phyloP scores from a whole-genome alignment of 805 yeast genomes.

The Wickerhamiella lipophila region DNA sequence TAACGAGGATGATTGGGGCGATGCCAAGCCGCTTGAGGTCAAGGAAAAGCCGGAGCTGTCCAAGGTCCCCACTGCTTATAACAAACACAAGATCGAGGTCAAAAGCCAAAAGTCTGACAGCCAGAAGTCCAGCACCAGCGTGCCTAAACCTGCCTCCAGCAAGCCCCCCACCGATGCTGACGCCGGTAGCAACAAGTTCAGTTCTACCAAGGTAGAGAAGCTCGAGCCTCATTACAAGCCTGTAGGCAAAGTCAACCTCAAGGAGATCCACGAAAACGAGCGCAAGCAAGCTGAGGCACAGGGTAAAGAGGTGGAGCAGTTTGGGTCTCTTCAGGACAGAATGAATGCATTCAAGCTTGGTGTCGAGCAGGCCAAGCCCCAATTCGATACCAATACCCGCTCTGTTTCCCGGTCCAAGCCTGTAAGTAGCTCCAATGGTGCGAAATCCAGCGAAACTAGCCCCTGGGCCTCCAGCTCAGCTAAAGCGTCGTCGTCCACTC shows the following conservation, averaged over 20 bases:
- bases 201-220: constrained; percentile 27
- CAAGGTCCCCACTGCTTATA: constrained; percentile 48
- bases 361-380: constrained; percentile 21
- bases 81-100: constrained; percentile 46
- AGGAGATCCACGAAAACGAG: constrained; percentile 33
- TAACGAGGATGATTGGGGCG: constrained; percentile 61
- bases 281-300: constrained; percentile 17
- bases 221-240: constrained; percentile 44
- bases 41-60: constrained; percentile 23
- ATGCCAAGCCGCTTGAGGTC: constrained; percentile 35
- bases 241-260: constrained; percentile 46
- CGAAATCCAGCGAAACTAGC: constrained; percentile 18
- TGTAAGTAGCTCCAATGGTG: constrained; percentile 4
- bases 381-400: constrained; percentile 26
- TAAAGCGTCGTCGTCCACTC: constrained; percentile 1
- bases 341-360: constrained; percentile 24
- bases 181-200: constrained; percentile 23
- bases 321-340: constrained; percentile 21
- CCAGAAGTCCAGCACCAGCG: constrained; percentile 4
- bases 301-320: constrained; percentile 18
- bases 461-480: constrained; percentile 10
- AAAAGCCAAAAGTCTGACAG: constrained; percentile 3
- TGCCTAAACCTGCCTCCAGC: constrained; percentile 19
- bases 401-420: constrained; percentile 2
- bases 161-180: constrained; percentile 27